Evolutionary conservation across 2,329 filamentous ascomycete genomes (phyloP).

Genomic region (Corinectria fuckeliana): DNA sequence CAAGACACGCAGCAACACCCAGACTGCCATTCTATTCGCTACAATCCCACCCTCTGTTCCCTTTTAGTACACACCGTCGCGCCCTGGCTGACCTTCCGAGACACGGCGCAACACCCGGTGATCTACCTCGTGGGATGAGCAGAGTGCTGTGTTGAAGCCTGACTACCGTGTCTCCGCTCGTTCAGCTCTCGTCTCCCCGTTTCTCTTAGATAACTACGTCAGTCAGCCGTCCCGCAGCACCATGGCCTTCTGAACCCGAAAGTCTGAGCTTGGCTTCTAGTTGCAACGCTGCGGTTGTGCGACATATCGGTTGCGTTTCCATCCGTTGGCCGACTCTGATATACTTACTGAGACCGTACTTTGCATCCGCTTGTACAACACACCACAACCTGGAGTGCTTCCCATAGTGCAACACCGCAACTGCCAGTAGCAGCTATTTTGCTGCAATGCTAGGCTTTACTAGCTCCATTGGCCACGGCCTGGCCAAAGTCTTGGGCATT

Average conservation of each 20-base stretch:
- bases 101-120: conserved; percentile 19
- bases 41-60: conserved; percentile 11
- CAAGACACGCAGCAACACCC: conserved; percentile 15
- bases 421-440: background rate
- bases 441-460: conserved; percentile 26
- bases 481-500: conserved; percentile 85
- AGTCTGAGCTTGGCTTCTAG: conserved; percentile 10
- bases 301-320: background rate
- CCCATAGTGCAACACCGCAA: background rate
- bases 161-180: background rate
- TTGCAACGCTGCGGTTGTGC: conserved; percentile 1
- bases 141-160: background rate
- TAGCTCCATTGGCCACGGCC: conserved; percentile 70
- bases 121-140: conserved; percentile 13
- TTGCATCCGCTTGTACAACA: background rate
- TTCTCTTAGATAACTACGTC: conserved; percentile 1
- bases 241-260: conserved; percentile 1
- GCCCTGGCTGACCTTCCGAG: conserved; percentile 20
- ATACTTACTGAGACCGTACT: background rate
- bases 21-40: conserved; percentile 25
- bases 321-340: background rate
- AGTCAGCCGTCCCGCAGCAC: background rate
- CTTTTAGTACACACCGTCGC: conserved; percentile 5
- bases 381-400: background rate
- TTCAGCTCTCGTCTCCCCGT: conserved; percentile 15